Evolutionary conservation across 2,329 filamentous ascomycete species (phyloP).

Genomic region (Ophiostoma ips): DNA sequence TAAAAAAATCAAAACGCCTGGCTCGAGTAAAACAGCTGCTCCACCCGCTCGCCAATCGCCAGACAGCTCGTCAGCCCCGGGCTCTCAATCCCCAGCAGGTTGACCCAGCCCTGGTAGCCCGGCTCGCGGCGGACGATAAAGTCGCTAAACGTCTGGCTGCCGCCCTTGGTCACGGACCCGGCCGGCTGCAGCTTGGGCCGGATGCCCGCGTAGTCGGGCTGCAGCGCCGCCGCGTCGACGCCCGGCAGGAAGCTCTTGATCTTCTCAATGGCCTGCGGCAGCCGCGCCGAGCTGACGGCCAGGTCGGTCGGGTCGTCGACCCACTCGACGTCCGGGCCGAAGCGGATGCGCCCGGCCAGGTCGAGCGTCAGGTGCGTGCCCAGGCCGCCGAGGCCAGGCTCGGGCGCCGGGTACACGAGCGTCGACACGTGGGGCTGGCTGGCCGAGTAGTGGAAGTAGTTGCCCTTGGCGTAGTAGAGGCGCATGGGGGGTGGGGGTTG

Average conservation of each 20-base stretch:
- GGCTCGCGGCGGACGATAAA: conserved; percentile 70
- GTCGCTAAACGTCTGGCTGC: conserved; percentile 63
- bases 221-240: conserved; percentile 51
- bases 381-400: conserved; percentile 68
- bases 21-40: conserved; percentile 29
- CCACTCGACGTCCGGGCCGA: conserved; percentile 95
- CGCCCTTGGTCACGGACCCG: conserved; percentile 28
- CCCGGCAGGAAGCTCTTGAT: conserved; percentile 69
- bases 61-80: conserved; percentile 78
- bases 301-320: conserved; percentile 58
- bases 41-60: conserved; percentile 71
- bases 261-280: conserved; percentile 54
- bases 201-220: conserved; percentile 81
- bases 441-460: conserved; percentile 75
- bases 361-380: conserved; percentile 93
- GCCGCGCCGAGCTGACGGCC: conserved; percentile 44
- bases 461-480: conserved; percentile 82
- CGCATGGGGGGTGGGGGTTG: conserved; percentile 26
- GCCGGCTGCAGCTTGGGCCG: conserved; percentile 62
- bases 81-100: conserved; percentile 85
- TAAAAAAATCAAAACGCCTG: no score
- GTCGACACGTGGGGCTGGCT: conserved; percentile 50
- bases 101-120: conserved; percentile 71
- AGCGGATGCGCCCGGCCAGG: conserved; percentile 68
- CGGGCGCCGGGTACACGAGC: conserved; percentile 76